phyloP scores from a whole-genome alignment of 2,329 filamentous ascomycete species.

The Alternaria tenuissima region DNA sequence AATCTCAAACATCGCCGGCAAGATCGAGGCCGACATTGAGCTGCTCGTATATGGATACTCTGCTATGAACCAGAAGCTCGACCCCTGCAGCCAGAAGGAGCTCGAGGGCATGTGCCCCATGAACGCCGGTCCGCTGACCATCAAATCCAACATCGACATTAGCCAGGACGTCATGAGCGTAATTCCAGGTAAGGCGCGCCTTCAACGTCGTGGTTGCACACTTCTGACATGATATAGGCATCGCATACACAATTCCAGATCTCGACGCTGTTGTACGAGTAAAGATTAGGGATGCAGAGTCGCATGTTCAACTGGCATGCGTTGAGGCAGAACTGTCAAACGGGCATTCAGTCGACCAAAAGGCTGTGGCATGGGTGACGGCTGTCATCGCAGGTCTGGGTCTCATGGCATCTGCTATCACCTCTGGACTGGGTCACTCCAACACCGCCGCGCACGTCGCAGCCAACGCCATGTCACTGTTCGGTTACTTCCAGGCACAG shows the following conservation, averaged over 20 bases:
- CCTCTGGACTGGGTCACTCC: slow-evolving; percentile 88
- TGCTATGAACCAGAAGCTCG: slow-evolving; percentile 70
- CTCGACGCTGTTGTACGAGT: slow-evolving; percentile 86
- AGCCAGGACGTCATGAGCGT: slow-evolving; percentile 67
- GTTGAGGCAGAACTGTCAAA: slow-evolving; percentile 89
- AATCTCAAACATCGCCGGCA: slow-evolving; percentile 83
- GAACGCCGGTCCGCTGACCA: slow-evolving; percentile 81
- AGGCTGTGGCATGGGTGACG: slow-evolving; percentile 88
- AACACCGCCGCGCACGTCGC: slow-evolving; percentile 96
- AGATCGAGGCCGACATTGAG: slow-evolving; percentile 78
- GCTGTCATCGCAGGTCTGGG: slow-evolving; percentile 87
- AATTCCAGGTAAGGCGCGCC: slow-evolving; percentile 68
- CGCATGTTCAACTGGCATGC: slow-evolving; percentile 75
- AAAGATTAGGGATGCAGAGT: slow-evolving; percentile 76
- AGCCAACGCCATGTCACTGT: slow-evolving; percentile 91
- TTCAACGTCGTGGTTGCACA: slow-evolving; percentile 3
- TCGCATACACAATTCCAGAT: slow-evolving; percentile 90
- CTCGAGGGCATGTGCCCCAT: slow-evolving; percentile 87
- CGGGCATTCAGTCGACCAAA: slow-evolving; percentile 87
- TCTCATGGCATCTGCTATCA: slow-evolving; percentile 83
- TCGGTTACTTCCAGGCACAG: slow-evolving; percentile 93
- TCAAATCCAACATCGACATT: slow-evolving; percentile 71
- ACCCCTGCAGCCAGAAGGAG: slow-evolving; percentile 75
- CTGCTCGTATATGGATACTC: slow-evolving; percentile 85
- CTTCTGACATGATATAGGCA: slow-evolving; percentile 57